Evolutionary conservation across 1,284 basidiomycete genomes (phyloP), one percentile per base, ranked within the genome.

Genomic region (Takashimella koratensis): DNA sequence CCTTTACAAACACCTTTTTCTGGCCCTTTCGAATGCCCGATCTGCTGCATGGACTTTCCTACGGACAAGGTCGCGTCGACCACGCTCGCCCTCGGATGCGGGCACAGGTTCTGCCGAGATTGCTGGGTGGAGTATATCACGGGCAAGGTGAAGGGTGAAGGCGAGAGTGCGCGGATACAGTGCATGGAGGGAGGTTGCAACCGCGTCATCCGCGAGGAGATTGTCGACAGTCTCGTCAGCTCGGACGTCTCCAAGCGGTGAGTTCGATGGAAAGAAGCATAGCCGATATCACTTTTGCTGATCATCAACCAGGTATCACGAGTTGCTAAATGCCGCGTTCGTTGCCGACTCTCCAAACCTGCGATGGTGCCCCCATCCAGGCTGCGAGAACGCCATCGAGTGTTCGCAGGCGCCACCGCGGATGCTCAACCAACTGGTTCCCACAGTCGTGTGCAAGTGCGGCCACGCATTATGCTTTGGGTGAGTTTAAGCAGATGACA

Each of bases 131-230:
- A 87, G 45, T 98, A 98, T 73, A 74, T 89, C 48, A 79, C 80
- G 43, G 85, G 86, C 64, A 98, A 98, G 80, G 84, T 98, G 68
- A 84, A 83, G 58, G 87, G 87, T 55, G 95, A 98, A 71, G 90
- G 88, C 52, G 95, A 98, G 73, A 85, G 87, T 60, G 79, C 82
- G 41, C 69, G 78, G 20, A 85, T 98, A 59, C 84, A 88, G 58
- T 99, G 95, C 79, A 97, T 99, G 95, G 88, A 87, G 36, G 87
- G 88, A 67, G 85, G 85, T 43, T 99, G 96, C 76, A 80, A 82
- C 25, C 79, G 90, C 50, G 82, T 93, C 51, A 84, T 88, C 3
- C 76, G 79, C 45, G 78, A 79, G 48, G 76, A 76, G 45, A 76
- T 78, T 1, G 76, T 84, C 12, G 74, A 77, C 47, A 68, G 74